Evolutionary conservation across 208 protist species (phyloP), one percentile per base, ranked within the genome.

Genomic region (Crithidia mellificae): DNA sequence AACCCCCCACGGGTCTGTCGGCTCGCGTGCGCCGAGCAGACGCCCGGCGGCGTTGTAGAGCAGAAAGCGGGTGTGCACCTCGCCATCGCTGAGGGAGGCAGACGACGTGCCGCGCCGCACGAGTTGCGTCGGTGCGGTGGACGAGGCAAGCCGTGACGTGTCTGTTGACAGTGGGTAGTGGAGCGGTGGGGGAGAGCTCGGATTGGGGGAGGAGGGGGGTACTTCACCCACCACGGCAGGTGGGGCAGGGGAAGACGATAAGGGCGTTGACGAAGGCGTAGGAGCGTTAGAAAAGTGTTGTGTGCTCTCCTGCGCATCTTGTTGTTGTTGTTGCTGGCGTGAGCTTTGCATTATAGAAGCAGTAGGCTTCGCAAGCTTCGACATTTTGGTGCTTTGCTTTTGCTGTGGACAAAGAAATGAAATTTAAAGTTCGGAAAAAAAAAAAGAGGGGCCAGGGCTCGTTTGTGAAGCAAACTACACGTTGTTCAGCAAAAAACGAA

Each of bases 1-100:
- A 24, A 90, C 65, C 14, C 80, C 80, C 81, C 84, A 90, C 29
- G 71, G 61, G 27, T 78, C 75, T 5, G 53, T 50, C 27, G 65
- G 76, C 30, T 68, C 49, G 8, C 29, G 67, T 1, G 62, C 62
- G 4, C 56, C 34, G 46, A 70, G 19, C n/a, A 76, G 57, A n/a
- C 63, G 63, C 7, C 70, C 70, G 1, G 63, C 66, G 30, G 55
- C 36, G 54, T 54, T 52, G 63, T 70, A 76, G 32, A 76, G 70
- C 46, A 76, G 19, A 46, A 76, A 76, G 9, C 62, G 70, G 3
- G 29, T n/a, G 22, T 50, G 17, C 8, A 76, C 41, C 20, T 44
- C n/a, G 22, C 22, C 30, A 29, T 66, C 62, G 22, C 47, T 41
- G 2, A 44, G 19, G 3, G 63, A 49, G 1, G 47, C 7, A 7